Base-by-base conservation (phyloP, 768 basidiomycete species). In the Asterophora lycoperdoides region DNA sequence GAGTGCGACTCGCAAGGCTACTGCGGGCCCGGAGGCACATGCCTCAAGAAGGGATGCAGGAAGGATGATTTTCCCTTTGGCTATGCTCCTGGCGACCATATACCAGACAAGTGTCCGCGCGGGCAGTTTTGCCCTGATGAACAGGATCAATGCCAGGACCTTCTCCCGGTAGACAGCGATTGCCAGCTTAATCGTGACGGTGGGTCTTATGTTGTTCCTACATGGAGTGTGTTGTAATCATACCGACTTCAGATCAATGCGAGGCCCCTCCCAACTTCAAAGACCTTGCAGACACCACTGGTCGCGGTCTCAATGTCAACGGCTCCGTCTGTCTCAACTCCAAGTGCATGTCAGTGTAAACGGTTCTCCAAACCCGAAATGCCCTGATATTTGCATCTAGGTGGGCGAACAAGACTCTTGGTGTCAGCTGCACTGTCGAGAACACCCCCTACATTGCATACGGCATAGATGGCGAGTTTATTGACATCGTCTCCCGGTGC, bases 121-220 rank as follows among this genome's bases (percentile, higher is more conserved):
- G 83, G 79, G 15, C 61, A 78, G 58, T 93, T 93, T 64, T 93
- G 91, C 64, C 89, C 89, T 0, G 90, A 93, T 58, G 93, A 93
- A 68, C 80, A 79, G 51, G 81, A 83, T 54, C 69, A 64, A 7
- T 94, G 91, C 68, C 78, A 83, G 59, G 54, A 66, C 5, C 56
- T 84, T 29, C 69, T 87, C 13, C 47, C 76, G 1, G 80, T 89
- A 3, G 83, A 75, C 20, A 83, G 80, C 53, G 61, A 75, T 23
- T 93, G 91, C 68, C 90, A 93, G 65, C 78, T 93, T 51, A 87
- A 93, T 61, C 82, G 91, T 45, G 91, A 93, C 65, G 89, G 91
- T 88, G 51, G 46, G 74, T 59, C 43, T n/a, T 40, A 15, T 41
- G 13, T 13, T 39, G 23, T 23, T 23, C 23, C 3, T 23, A 33